Evolutionary conservation across 345 rosid genomes (phyloP), one percentile per base, ranked within the genome.

Genomic region (Dovyalis caffra): DNA sequence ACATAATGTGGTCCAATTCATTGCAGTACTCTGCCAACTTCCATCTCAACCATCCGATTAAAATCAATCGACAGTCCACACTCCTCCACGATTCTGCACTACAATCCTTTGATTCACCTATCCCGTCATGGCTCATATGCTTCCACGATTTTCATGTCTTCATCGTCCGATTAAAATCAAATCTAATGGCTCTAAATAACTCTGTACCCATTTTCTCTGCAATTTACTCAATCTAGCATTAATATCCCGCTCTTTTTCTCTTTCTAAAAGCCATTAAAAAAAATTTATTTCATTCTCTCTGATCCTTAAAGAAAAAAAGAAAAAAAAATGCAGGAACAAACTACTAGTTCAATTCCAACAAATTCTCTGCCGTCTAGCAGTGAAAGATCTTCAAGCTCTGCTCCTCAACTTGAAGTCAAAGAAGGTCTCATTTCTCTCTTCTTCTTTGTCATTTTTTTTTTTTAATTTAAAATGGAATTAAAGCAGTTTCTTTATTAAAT

Each of bases 311-410:
- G 34, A 25, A 31, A 32, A 3, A 15, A 14, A 12, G 15, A 57
- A 29, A 43, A 74, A 61, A 75, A 82, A 81, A 93, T 96, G 99
- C 97, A 93, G 70, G 99, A 92, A 64, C 97, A 87, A 78, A 88
- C 91, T 11, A 88, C 97, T 14, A 90, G 97, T 69, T 91, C 96
- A 37, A 49, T 91, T 16, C 91, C 97, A 3, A 97, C 94, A 2
- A 93, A 88, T 81, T 95, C 99, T 71, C 49, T 96, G 45, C 95
- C 91, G 6, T 93, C 97, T 23, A 93, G 99, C 80, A 93, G 99
- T 40, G 99, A 96, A 81, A 88, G 97, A 79, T 96, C 99, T 38
- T 92, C 99, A n/a, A 92, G 99, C 84, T 92, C 99, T 16, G 92
- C 94, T 53, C 88, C 85, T 9, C 99, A 88, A 68, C 87, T 84